Conservation (phyloP, 257 asterid species). For the Scutellaria baicalensis region DNA sequence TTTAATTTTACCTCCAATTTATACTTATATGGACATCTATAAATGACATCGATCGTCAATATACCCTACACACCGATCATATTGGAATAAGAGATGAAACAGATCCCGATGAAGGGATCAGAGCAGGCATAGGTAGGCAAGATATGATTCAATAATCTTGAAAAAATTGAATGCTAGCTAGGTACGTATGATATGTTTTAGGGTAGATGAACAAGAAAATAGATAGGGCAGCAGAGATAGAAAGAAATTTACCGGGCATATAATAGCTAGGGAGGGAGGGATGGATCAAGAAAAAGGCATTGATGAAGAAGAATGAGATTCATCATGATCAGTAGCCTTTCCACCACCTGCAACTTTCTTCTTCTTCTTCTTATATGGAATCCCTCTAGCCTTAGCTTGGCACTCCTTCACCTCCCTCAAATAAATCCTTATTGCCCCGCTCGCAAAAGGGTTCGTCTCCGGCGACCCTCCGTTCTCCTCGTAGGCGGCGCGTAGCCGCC, state of each 20-base stretch:
- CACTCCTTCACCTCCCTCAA: constrained; percentile 69
- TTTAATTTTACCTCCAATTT: neutral
- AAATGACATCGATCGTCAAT: too few relatives aligned
- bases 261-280: too few relatives aligned
- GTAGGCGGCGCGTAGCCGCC: constrained; percentile 73
- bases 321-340: constrained; percentile 39
- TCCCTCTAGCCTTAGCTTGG: constrained; percentile 66
- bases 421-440: constrained; percentile 57
- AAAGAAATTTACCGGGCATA: constrained; percentile 23
- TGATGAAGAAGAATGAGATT: constrained; percentile 46
- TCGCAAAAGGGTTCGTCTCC: constrained; percentile 66
- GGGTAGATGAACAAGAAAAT: too few relatives aligned
- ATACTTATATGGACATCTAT: neutral
- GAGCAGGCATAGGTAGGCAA: too few relatives aligned
- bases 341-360: constrained; percentile 29
- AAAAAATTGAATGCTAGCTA: too few relatives aligned
- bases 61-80: too few relatives aligned
- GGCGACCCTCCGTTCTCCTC: constrained; percentile 80
- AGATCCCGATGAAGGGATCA: too few relatives aligned
- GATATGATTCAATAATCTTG: too few relatives aligned
- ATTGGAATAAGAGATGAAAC: too few relatives aligned
- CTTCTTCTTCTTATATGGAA: constrained; percentile 70
- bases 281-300: constrained; percentile 51
- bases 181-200: too few relatives aligned
- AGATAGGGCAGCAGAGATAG: neutral